Conservation (phyloP, 176 grass and related monocot genomes). For the Hsuehochloa calcarea region DNA sequence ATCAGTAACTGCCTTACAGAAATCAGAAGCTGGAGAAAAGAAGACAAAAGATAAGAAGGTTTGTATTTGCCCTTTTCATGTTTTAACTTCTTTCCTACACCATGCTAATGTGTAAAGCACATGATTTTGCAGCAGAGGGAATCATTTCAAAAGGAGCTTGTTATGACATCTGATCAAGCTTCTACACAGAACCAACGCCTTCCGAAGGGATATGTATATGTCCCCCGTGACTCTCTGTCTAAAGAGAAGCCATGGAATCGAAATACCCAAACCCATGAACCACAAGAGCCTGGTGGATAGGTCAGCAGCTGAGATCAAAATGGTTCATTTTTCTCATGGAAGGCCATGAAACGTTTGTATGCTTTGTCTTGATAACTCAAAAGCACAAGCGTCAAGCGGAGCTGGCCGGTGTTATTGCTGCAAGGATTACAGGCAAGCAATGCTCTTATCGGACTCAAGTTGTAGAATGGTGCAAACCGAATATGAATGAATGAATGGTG, state of each 20-base stretch:
- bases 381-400: conserved; percentile 2
- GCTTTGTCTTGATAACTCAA: conserved; percentile 28
- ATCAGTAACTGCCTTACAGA: conserved; percentile 42
- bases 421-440: conserved; percentile 33
- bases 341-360: conserved; percentile 4
- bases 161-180: conserved; percentile 96
- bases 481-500: conserved; percentile 37
- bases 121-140: conserved; percentile 55
- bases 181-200: conserved; percentile 86
- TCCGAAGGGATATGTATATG: conserved; percentile 87
- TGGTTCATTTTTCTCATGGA: conserved; percentile 32
- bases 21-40: conserved; percentile 61
- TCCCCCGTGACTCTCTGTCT: conserved; percentile 82
- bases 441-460: conserved; percentile 38
- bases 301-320: conserved; percentile 37
- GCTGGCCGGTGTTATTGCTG: conserved; percentile 25
- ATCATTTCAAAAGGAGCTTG: conserved; percentile 75
- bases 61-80: conserved; percentile 21
- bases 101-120: conserved; percentile 27
- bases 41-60: conserved; percentile 71
- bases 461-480: conserved; percentile 48
- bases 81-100: conserved; percentile 4
- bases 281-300: conserved; percentile 82
- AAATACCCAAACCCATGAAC: conserved; percentile 54
- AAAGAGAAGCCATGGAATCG: conserved; percentile 68